Base-by-base conservation (phyloP, 106 monocot genomes). In the Gastrodia elata region DNA sequence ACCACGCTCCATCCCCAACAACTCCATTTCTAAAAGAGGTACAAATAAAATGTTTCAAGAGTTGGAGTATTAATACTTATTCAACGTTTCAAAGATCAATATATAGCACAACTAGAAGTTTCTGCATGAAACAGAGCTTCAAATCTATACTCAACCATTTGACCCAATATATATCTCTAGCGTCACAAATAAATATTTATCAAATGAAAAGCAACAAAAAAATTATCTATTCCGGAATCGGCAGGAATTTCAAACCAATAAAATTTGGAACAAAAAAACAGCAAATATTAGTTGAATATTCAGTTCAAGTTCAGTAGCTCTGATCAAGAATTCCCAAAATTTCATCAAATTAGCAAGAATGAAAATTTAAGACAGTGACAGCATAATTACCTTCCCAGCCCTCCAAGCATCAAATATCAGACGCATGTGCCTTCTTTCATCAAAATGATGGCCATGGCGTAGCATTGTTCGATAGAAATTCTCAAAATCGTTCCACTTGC, bases 401-500 rank as follows among this genome's bases (percentile, higher is more conserved):
- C 89, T 84, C 30, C 75, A 83, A 65, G 93, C 93, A 74, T 99
- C 89, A 71, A 99, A 80, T 5, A 99, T 77, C 78, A 91, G 65
- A 9, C 77, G 83, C 14, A 99, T 79, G 46, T 99, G 98, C 38
- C 89, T 84, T 77, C 75, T 88, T 14, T 56, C 35, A 71, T 93
- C 89, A 73, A 93, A 99, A 49, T 90, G 88, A 73, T 71, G 83
- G 11, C 91, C 91, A 77, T 81, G 85, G 26, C 61, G 67, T 65
- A 99, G 64, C 98, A 99, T 99, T 78, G 91, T 78, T 35, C 34
- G 34, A 77, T 86, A 99, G 7, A 34, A 65, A 77, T 82, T 64
- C 65, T 83, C 85, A 84, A 99, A 89, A 79, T 89, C 85, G 75
- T 99, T 80, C 93, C 90, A 99, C 6, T 85, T 81, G 58, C 76